Conservation (phyloP, 495 filamentous ascomycete genomes). For the Lasiosphaeriaceae sp. region DNA sequence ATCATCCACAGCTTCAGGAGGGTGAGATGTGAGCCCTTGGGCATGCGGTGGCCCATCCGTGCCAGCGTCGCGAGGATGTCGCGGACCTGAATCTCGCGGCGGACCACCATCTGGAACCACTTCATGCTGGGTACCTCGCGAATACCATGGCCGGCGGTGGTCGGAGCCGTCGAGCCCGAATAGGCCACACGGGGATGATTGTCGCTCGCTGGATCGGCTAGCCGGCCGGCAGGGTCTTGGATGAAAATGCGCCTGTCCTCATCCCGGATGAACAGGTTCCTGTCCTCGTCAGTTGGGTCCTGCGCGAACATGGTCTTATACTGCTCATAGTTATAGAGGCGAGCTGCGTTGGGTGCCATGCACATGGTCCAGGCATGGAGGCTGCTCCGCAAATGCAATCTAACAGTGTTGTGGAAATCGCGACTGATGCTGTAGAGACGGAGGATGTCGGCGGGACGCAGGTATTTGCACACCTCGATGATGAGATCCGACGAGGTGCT, state of each 20-base stretch:
- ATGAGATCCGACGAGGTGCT: constrained; percentile 45
- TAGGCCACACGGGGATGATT: constrained; percentile 11
- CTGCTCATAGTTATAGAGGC: constrained; percentile 47
- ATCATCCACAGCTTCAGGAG: constrained; percentile 64
- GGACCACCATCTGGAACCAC: constrained; percentile 29
- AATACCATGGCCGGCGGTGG: constrained; percentile 2
- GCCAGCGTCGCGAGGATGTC: constrained; percentile 55
- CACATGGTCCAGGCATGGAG: constrained; percentile 19
- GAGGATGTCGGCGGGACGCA: constrained; percentile 48
- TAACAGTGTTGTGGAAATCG: constrained; percentile 51
- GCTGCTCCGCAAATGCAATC: constrained; percentile 39
- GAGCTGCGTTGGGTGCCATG: constrained; percentile 41
- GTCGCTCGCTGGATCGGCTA: constrained; percentile 15
- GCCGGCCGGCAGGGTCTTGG: constrained; percentile 38
- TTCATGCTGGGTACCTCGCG: constrained; percentile 25
- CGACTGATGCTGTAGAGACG: constrained; percentile 55
- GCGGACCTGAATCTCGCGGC: constrained; percentile 28
- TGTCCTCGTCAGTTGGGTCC: no score
- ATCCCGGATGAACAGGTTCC: no score
- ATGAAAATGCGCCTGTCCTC: no score
- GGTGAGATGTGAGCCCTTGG: constrained; percentile 33
- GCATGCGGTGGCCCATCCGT: constrained; percentile 48
- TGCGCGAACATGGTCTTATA: not conserved
- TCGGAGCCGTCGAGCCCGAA: constrained; percentile 4
- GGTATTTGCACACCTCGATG: constrained; percentile 45